Percentiles rank a stretch among this genome's conserved stretches.
Conservation (phyloP, 768 basidiomycete species). For the Xerocomus spinulosus region DNA sequence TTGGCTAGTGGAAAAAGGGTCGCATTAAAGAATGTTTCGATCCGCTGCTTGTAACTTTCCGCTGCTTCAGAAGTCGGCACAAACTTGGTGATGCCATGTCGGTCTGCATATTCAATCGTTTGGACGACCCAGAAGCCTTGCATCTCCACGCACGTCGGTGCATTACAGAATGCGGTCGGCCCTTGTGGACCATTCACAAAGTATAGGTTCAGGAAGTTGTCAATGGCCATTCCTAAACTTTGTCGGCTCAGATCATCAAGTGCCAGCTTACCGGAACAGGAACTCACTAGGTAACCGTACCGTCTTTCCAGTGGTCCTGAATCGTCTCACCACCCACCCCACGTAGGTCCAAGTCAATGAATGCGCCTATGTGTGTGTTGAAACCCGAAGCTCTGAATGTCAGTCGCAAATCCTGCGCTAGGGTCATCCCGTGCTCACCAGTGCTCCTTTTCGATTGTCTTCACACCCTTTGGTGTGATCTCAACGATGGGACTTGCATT, state of each 20-base stretch:
- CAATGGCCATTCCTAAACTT: slow-evolving; percentile 1
- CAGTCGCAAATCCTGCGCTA: background rate
- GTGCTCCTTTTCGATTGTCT: slow-evolving; percentile 7
- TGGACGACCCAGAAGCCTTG: slow-evolving; percentile 6
- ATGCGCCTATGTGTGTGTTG: slow-evolving; percentile 1
- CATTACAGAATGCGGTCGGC: slow-evolving; percentile 8
- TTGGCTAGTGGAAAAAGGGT: slow-evolving; percentile 9
- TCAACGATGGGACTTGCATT: slow-evolving; percentile 8
- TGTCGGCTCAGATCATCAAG: too few relatives aligned
- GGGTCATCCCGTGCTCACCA: background rate
- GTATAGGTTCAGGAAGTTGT: slow-evolving; percentile 13
- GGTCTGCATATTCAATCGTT: slow-evolving; percentile 11
- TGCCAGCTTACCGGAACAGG: too few relatives aligned
- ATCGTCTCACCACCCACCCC: slow-evolving; percentile 1
- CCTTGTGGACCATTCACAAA: slow-evolving; percentile 14
- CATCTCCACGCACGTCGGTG: slow-evolving; percentile 8
- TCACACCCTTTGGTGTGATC: slow-evolving; percentile 6
- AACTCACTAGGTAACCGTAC: slow-evolving; percentile 15
- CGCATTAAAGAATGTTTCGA: background rate
- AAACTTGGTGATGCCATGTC: slow-evolving; percentile 4
- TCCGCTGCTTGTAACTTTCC: slow-evolving; percentile 3
- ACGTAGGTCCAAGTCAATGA: slow-evolving; percentile 11
- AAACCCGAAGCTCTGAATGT: background rate
- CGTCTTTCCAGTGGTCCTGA: slow-evolving; percentile 13
- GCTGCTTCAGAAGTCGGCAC: slow-evolving; percentile 7